phyloP scores from a whole-genome alignment of 2,329 filamentous ascomycete genomes.

The Colletotrichum sansevieriae region DNA sequence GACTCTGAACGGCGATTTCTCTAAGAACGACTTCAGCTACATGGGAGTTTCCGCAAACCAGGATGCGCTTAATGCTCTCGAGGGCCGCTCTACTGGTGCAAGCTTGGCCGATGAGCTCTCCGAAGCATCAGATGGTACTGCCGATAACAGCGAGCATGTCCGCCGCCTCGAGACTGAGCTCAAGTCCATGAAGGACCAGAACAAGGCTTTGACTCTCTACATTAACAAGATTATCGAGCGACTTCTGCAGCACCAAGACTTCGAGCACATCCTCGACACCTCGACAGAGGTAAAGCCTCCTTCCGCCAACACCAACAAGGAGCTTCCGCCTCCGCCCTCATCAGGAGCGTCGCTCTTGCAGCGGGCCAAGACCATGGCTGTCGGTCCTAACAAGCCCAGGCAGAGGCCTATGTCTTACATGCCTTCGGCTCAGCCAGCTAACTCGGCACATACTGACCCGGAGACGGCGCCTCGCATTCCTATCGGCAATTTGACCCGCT shows the following conservation, averaged over 20 bases:
- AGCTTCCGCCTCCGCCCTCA: slow-evolving; percentile 81
- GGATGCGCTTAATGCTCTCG: slow-evolving; percentile 73
- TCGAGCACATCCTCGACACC: slow-evolving; percentile 91
- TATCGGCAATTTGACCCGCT: slow-evolving; percentile 69
- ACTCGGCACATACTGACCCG: slow-evolving; percentile 71
- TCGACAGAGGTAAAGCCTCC: slow-evolving; percentile 61
- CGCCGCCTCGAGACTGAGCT: slow-evolving; percentile 83
- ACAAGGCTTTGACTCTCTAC: slow-evolving; percentile 96
- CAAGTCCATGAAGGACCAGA: slow-evolving; percentile 87
- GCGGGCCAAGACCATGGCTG: slow-evolving; percentile 72
- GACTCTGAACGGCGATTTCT: slow-evolving; percentile 94
- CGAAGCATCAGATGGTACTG: slow-evolving; percentile 66
- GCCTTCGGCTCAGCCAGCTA: slow-evolving; percentile 51
- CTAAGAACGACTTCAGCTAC: slow-evolving; percentile 84
- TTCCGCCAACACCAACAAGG: slow-evolving; percentile 77
- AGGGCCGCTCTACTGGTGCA: slow-evolving; percentile 64
- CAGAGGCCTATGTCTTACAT: slow-evolving; percentile 71
- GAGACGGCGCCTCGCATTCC: slow-evolving; percentile 83
- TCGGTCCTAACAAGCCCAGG: slow-evolving; percentile 59
- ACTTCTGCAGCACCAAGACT: slow-evolving; percentile 92
- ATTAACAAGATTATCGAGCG: slow-evolving; percentile 99
- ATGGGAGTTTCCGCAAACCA: slow-evolving; percentile 70
- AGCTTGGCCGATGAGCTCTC: slow-evolving; percentile 92
- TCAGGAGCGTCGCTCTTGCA: slow-evolving; percentile 65
- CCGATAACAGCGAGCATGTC: slow-evolving; percentile 69